Base-by-base conservation (phyloP, 768 basidiomycete genomes). In the Leccinellum albellum region DNA sequence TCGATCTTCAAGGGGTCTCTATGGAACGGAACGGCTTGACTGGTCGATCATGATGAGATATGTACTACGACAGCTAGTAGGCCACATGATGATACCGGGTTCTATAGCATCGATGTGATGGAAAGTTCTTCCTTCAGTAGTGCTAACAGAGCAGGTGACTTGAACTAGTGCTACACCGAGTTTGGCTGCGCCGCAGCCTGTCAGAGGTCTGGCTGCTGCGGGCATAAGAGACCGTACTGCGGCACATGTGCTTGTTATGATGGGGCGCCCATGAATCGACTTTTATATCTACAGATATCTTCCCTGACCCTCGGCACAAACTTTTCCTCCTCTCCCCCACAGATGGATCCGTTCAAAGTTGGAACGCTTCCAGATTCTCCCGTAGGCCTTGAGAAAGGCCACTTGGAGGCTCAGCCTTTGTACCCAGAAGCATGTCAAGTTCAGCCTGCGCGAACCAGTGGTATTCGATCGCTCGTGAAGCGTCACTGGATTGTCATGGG, bases 341-440 rank as follows among this genome's bases (percentile, higher is more conserved):
- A n/a, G 40, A 68, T 69, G 66, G 57, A 60, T 23, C 32, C 57
- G 3, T 3, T 28, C 51, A 64, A 60, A 46, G 31, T 28, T n/a
- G 55, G 37, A 13, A 15, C 51, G 6, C 50, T 57, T 46, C 37
- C 58, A 55, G 56, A 60, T 2, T 20, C 7, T 10, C 33, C 56
- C 4, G 35, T 50, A 35, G 51, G 29, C 31, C 57, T 64, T 20
- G 68, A 70, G 57, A 66, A 70, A 28, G 66, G 64, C 6, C 31
- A 10, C 35, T 40, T 56, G 42, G 47, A 54, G n/a, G 9, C 14
- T 15, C 40, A 58, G 23, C 52, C 60, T 20, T 44, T 56, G 40
- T 32, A 45, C 33, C 3, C 54, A n/a, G 59, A 53, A 12, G 6
- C 26, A 14, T 45, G 28, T 10, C 35, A 51, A 0, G 6, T 24